A percentile compares a stretch with the other conserved stretches of the same genome.
Evolutionary conservation across 306 rosid genomes (phyloP).

Genomic region (Oxytropis ochrocephala): DNA sequence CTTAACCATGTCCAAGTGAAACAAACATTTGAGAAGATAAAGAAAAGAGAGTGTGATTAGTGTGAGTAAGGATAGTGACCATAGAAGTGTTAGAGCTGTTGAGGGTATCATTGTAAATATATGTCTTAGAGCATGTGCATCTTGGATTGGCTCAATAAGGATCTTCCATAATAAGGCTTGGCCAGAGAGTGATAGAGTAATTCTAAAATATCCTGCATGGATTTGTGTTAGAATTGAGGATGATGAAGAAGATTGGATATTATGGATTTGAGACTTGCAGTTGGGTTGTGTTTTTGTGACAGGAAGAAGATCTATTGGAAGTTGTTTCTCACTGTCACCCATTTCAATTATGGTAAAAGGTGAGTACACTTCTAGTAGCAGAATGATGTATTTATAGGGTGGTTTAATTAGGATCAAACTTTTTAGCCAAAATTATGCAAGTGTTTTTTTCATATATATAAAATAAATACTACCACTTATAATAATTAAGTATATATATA

Average conservation of each 20-base stretch:
- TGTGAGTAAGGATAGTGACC: conserved; percentile 35
- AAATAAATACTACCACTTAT: not conserved
- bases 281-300: not conserved
- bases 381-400: conserved; percentile 15
- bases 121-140: conserved; percentile 20
- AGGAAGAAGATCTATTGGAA: conserved; percentile 7
- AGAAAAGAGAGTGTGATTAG: conserved; percentile 32
- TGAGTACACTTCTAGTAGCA: not conserved
- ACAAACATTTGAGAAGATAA: conserved; percentile 38
- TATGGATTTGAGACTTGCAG: not conserved
- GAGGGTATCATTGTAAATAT: conserved; percentile 36
- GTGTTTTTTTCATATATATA: not conserved
- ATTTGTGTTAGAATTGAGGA: conserved; percentile 22
- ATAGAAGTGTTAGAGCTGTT: conserved; percentile 25
- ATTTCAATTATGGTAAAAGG: not conserved
- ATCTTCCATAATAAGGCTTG: conserved; percentile 50
- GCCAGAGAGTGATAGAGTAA: conserved; percentile 40
- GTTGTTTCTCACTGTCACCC: conserved; percentile 2
- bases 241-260: not conserved
- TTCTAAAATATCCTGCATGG: conserved; percentile 61
- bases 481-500: too few relatives aligned
- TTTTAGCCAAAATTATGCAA: not conserved
- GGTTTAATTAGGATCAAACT: not conserved
- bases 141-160: conserved; percentile 29
- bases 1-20: conserved; percentile 36